These are phyloP conservation scores for Didymella sp. DNA, from an alignment of 2,329 filamentous ascomycete species.

Conservation along the genomic window DNA sequence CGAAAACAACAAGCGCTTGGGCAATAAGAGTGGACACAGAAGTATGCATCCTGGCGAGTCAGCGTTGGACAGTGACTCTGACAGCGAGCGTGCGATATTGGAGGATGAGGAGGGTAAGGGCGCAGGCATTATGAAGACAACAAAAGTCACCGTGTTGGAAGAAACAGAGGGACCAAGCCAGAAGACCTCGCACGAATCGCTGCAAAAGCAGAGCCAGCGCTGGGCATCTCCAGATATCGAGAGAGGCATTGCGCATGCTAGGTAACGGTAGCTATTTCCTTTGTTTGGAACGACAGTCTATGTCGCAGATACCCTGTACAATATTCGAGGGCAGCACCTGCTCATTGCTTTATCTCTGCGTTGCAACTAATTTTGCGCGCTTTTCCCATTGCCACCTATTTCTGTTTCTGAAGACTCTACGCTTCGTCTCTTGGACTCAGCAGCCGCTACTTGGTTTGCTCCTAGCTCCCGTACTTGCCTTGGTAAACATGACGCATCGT, in stretches of 20 bases:
- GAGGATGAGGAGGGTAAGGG: constrained; percentile 29
- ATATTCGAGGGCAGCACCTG: background rate
- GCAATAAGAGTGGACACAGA: background rate
- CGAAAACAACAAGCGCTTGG: constrained; percentile 14
- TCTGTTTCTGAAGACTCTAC: background rate
- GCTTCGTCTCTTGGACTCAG: background rate
- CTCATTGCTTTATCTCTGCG: background rate
- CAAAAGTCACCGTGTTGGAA: constrained; percentile 27
- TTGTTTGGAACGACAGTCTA: background rate
- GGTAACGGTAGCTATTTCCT: background rate
- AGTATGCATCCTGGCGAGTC: constrained; percentile 27
- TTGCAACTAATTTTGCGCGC: background rate
- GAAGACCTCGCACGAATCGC: constrained; percentile 7
- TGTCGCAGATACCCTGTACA: background rate
- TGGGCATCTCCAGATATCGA: constrained; percentile 17
- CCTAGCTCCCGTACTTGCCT: background rate
- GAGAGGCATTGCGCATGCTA: constrained; percentile 2
- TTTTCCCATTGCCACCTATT: background rate
- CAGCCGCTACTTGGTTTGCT: background rate
- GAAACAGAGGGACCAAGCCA: constrained; percentile 14
- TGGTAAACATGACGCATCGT: too few species aligned
- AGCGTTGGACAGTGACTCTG: constrained; percentile 32
- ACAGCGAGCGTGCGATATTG: constrained; percentile 39
- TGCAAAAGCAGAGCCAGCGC: constrained; percentile 18
- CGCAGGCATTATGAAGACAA: constrained; percentile 35